phyloP scores from a whole-genome alignment of 1,284 basidiomycete genomes.

The Trametes pubescens region DNA sequence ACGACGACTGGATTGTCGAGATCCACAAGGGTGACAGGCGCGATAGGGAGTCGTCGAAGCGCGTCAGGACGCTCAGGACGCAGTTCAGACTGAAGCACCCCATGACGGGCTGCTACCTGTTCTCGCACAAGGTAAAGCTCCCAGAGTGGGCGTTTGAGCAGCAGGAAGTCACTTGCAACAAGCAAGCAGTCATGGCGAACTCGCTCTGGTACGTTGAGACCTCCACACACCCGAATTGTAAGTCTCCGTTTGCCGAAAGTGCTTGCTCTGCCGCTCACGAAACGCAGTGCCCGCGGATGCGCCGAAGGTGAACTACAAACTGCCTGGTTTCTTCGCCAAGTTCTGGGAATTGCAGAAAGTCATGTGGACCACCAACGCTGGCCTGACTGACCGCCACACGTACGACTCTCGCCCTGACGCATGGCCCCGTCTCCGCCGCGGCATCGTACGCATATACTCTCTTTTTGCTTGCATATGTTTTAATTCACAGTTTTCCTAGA shows the following conservation, averaged over 20 bases:
- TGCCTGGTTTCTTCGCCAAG: slow-evolving; percentile 89
- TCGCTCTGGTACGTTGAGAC: slow-evolving; percentile 98
- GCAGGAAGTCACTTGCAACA: slow-evolving; percentile 98
- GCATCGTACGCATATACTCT: slow-evolving; percentile 77
- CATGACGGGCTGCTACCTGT: slow-evolving; percentile 94
- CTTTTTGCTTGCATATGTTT: no score
- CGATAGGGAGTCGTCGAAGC: slow-evolving; percentile 74
- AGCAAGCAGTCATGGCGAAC: slow-evolving; percentile 91
- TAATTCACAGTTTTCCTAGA: slow-evolving; percentile 52
- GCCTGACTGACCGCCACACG: slow-evolving; percentile 92
- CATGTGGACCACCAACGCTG: slow-evolving; percentile 99
- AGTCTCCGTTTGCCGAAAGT: slow-evolving; percentile 44
- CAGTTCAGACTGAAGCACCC: slow-evolving; percentile 88
- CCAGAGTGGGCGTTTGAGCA: slow-evolving; percentile 99
- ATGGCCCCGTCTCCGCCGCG: slow-evolving; percentile 91
- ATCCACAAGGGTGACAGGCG: slow-evolving; percentile 75
- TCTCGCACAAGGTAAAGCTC: slow-evolving; percentile 97
- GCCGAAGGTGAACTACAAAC: slow-evolving; percentile 87
- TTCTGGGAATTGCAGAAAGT: slow-evolving; percentile 94
- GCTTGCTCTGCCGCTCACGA: slow-evolving; percentile 3
- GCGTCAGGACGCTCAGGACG: slow-evolving; percentile 84
- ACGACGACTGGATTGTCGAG: slow-evolving; percentile 96
- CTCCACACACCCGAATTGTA: slow-evolving; percentile 78
- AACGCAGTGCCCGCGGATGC: slow-evolving; percentile 71
- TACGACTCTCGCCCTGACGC: slow-evolving; percentile 92